Evolutionary conservation across 2,329 filamentous ascomycete genomes (phyloP), one percentile per base, ranked within the genome.

Genomic region (Capronia americana): DNA sequence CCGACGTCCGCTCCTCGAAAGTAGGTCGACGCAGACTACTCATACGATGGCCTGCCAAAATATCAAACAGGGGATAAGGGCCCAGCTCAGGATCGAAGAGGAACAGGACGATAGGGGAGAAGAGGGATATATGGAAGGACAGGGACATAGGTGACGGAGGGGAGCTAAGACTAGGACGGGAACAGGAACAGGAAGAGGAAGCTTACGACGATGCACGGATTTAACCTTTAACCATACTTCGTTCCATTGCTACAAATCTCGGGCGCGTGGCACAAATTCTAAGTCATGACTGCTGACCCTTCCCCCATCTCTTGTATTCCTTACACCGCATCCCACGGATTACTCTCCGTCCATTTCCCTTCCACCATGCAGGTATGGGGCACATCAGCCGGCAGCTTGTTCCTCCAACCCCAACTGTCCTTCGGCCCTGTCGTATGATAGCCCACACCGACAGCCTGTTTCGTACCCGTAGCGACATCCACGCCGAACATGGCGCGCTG

Each of bases 381-480:
- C 20, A 66, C 26, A 4, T 51, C 38, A 11, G 23, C 23, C 28
- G 64, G 66, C 50, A 65, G 44, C 14, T 57, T 57, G 53, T 69
- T 69, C 53, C 60, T 61, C 66, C 56, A 66, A 14, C 34, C 51
- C 66, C 66, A 69, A 34, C 63, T 69, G 17, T 69, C 64, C 46
- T 41, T 53, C 28, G 58, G 63, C 2, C 63, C 63, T 6, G 63
- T 62, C 28, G 63, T 54, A 24, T 62, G 63, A 41, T 65, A 65
- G 11, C 24, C 41, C 17, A 30, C 11, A 1, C 53, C 63, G 17
- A 58, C 38, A 8, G 23, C 14, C 24, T 24, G 24, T 41, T 50
- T 63, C 12, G n/a, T 20, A 0, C 87, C 86, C 2, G 85, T 88
- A 0, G 84, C 83, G 56, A 89, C 78, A 65, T 87, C 86, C 11